Evolutionary conservation across 2,329 filamentous ascomycete genomes (phyloP).

Genomic region (Talaromyces verruculosus): DNA sequence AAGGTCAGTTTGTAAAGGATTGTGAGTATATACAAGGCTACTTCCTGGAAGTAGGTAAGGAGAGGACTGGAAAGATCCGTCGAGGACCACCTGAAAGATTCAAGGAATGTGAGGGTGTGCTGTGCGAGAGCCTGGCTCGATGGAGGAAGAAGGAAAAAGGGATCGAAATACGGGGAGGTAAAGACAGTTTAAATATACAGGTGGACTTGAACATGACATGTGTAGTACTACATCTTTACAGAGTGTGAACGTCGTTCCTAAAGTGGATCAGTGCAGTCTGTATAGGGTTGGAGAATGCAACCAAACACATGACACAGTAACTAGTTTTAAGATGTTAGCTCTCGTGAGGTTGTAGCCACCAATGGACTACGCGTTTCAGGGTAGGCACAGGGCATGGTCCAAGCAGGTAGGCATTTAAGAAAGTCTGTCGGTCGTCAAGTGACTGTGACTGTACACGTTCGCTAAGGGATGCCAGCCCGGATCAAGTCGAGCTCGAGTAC

Average conservation of each 20-base stretch:
- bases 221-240: background rate
- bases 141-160: background rate
- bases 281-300: conserved; percentile 12
- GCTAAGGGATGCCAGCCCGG: background rate
- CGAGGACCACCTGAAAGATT: conserved; percentile 14
- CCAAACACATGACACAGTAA: conserved; percentile 12
- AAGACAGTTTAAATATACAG: background rate
- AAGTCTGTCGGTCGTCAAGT: conserved; percentile 6
- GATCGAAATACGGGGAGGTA: background rate
- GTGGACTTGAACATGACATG: background rate
- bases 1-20: conserved; percentile 10
- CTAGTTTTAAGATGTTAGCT: background rate
- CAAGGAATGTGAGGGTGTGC: conserved; percentile 14
- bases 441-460: background rate
- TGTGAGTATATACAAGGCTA: conserved; percentile 6
- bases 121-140: conserved; percentile 12
- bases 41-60: conserved; percentile 10
- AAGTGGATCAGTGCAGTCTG: conserved; percentile 1
- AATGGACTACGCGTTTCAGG: background rate
- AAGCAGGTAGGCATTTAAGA: background rate
- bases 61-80: conserved; percentile 14
- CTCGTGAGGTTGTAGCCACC: conserved; percentile 12
- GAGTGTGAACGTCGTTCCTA: background rate
- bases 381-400: background rate
- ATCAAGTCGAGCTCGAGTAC: background rate